Base-by-base conservation (phyloP, 805 yeast genomes). In the Nakazawaea sp. region DNA sequence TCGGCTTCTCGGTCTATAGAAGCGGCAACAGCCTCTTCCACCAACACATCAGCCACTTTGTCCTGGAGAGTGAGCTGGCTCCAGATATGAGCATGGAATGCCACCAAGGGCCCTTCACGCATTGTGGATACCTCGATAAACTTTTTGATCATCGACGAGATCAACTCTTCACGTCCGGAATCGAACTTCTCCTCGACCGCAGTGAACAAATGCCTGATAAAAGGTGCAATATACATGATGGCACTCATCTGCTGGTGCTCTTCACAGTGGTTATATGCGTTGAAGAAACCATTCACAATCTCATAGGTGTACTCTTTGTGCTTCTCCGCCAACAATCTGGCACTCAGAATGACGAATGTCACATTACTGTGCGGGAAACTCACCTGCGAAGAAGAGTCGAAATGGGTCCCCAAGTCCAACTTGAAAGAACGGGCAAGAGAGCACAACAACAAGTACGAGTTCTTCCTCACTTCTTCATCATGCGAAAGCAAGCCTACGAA, bases 1-100 rank as follows among this genome's bases (percentile, higher is more conserved):
- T 81, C 86, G n/a, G 86, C 78, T 45, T 81, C 82, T 49, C 80
- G 75, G 45, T 83, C 92, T 45, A 84, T 70, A 1, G 88, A 81
- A 44, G 78, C 80, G 2, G 78, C 72, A 5, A 85, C 73, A 17
- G 83, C 73, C 49, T 85, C 96, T 44, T 83, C 88, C 9, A 86
- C 68, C 18, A 85, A 61, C 3, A 75, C 56, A 2, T 70, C 64
- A 3, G 73, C 69, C 10, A 86, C 56, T 27, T 75, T 62, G 30
- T 78, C 78, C 38, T 83, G 88, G 2, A 70, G 49, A 17, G 81
- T 75, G 11, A 87, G 50, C 35, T 71, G 67, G 26, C 75, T 69
- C 95, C 95, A 87, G 13, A 85, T 59, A 35, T 71, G 68, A 27
- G 74, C 68, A 36, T 76, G 68, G 45, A 84, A 70, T 1, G 72